Base-by-base conservation (phyloP, 1,284 basidiomycete species). In the Ustilago xerochloae region DNA sequence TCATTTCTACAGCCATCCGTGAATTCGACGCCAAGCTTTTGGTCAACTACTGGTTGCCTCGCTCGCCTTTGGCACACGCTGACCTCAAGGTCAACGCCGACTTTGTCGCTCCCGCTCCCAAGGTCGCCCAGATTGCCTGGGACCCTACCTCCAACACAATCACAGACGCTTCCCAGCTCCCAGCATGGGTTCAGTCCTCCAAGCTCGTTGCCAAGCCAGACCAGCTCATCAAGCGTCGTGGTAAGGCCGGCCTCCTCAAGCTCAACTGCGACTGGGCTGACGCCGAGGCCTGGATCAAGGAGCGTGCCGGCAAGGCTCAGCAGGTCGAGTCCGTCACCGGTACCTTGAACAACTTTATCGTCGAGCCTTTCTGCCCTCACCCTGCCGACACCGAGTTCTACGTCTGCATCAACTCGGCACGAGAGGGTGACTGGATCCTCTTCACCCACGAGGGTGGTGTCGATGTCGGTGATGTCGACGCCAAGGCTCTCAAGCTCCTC, bases 371-470 rank as follows among this genome's bases (percentile, higher is more conserved):
- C 90, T 89, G 96, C 64, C 96, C 96, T 54, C 96, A 99, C 85
- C 91, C 93, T 4, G 90, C 93, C 67, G 88, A 95, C 85, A 93
- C 93, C 78, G 96, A 99, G 86, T 98, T 94, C 88, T 99, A 98
- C 86, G 92, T 99, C 84, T 99, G 96, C 87, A 93, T 99, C 87
- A 97, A 92, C 87, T 98, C 96, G 32, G 90, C 90, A 24, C 93
- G 96, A 80, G 93, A 97, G 85, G 94, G 93, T 68, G 96, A 99
- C 85, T 90, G 91, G 72, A 97, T 99, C 85, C 92, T 98, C 84
- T 99, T 99, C 89, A 97, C 96, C 49, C 95, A 97, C 86, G 94
- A 97, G 85, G 97, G 96, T 81, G 96, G 97, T 89, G 94, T 99
- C 55, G 96, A 99, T 83, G 91, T 99, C 78, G 96, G 96, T 78